Evolutionary conservation across 73 alveolate genomes (phyloP), one percentile per base, ranked within the genome.

Genomic region (Tetrahymena elliotti): DNA sequence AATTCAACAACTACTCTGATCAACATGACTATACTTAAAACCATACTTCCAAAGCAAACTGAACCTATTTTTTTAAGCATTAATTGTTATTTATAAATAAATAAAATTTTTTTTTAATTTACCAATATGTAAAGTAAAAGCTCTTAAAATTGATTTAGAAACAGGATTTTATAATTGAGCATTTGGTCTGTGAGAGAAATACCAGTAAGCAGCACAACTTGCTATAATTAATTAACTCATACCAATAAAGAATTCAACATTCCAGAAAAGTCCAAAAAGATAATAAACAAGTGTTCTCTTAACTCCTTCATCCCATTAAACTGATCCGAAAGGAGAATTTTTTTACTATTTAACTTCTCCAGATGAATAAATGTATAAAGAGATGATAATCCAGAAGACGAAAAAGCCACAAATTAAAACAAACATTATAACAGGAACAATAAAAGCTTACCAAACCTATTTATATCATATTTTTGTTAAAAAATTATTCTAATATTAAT

Each of bases 181-280:
- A 99, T 97, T 41, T 97, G 99, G 96, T 97, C 96, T 11, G 96
- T 98, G 95, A 47, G 97, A 97, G 97, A 98, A 98, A 96, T 98
- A 98, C 99, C 99, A 98, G 33, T 97, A 96, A 20, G 98, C 97
- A 24, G 98, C 97, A 3, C 98, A 97, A 16, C 99, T 98, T 16
- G 99, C 99, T 24, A 98, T 95, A 20, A 98, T 97, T 93, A 98
- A 98, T 96, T 98, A 98, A 37, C 98, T 54, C 83, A 97, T 93
- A 5, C 98, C 98, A 84, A 97, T 96, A 35, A 97, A 52, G 93
- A 97, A 97, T 34, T 96, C 96, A 6, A 94, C 93, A 94, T 94
- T 94, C 96, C 96, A 94, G 6, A 94, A 40, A 20, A 94, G 93
- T 20, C 93, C 96, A 27, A 94, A 94, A 22, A 84, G 52, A 36